Base-by-base conservation (phyloP, 495 filamentous ascomycete genomes). In the Aspergillus ostianus region DNA sequence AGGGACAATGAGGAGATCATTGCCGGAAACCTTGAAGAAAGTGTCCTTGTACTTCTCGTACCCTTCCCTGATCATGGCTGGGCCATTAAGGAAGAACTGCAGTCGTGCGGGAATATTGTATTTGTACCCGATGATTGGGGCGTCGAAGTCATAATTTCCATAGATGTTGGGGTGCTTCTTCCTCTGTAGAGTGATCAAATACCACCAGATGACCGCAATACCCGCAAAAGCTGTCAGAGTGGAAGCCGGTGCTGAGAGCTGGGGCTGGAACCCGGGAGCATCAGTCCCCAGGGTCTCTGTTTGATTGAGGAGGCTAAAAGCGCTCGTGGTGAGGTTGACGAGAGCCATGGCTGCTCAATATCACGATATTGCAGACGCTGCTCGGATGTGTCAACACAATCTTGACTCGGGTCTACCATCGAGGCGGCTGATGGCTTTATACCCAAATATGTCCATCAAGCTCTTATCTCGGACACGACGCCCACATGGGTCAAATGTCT, bases 31-130 rank as follows among this genome's bases (percentile, higher is more conserved):
- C 12, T 55, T 55, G 27, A 30, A 55, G 8, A 41, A 41, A 0
- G 18, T 30, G 32, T 55, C 30, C 18, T 55, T 55, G 52, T 55
- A 55, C 9, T 55, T 30, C 10, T n/a, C 29, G 9, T 55, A 55
- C 6, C 52, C 52, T 36, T 55, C 19, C 10, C 23, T 30, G 29
- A 55, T 30, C 7, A 55, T 9, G 32, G 30, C 18, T 13, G 29
- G 52, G 9, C 27, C 52, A n/a, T 30, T 36, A 3, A 6, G 15
- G 32, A 55, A 55, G 52, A 55, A 55, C 52, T 55, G 29, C 17
- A n/a, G 45, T 5, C 52, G 29, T 12, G 32, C 52, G 0, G 21
- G 52, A 8, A 30, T 36, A 9, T 15, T 21, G 18, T 55, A 4
- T 15, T 21, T 30, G 30, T 21, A 41, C 10, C 52, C 52, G n/a